Percentiles rank a stretch among this genome's conserved stretches.
These are phyloP conservation scores for Saccharomyces eubayanus DNA, from an alignment of 805 yeast species.

Conservation along the genomic window DNA sequence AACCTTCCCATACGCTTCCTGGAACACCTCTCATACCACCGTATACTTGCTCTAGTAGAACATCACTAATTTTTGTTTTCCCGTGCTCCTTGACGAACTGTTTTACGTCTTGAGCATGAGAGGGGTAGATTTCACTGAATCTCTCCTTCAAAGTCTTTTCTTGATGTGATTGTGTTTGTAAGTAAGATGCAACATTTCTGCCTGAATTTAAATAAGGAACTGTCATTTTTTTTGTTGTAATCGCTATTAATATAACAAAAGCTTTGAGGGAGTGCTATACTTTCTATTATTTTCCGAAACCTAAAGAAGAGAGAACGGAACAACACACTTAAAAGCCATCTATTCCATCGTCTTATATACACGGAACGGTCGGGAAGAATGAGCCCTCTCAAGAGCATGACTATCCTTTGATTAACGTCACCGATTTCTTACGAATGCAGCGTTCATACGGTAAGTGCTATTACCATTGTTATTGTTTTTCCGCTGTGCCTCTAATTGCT, in stretches of 20 bases:
- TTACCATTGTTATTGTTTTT: not conserved
- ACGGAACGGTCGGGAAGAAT: not conserved
- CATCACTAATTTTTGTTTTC: slow-evolving; percentile 61
- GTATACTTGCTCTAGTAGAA: slow-evolving; percentile 69
- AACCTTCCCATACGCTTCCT: slow-evolving; percentile 84
- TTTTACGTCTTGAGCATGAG: slow-evolving; percentile 78
- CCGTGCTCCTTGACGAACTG: slow-evolving; percentile 86
- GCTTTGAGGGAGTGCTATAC: not conserved
- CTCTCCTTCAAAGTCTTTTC: slow-evolving; percentile 79
- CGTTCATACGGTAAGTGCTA: not conserved
- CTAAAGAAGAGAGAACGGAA: not conserved
- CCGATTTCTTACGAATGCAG: not conserved
- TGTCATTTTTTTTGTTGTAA: not conserved
- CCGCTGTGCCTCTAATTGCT: not conserved
- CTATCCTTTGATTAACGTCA: not conserved
- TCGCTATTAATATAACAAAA: not conserved
- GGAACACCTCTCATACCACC: slow-evolving; percentile 90
- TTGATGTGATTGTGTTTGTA: slow-evolving; percentile 7
- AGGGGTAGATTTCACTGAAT: slow-evolving; percentile 87
- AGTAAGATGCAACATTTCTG: not conserved
- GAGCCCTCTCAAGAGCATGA: not conserved
- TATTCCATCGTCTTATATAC: not conserved
- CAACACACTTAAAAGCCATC: not conserved
- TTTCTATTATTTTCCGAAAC: not conserved
- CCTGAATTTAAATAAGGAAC: not conserved